Base-by-base conservation (phyloP, 2,329 filamentous ascomycete genomes). In the Penicillium italicum region DNA sequence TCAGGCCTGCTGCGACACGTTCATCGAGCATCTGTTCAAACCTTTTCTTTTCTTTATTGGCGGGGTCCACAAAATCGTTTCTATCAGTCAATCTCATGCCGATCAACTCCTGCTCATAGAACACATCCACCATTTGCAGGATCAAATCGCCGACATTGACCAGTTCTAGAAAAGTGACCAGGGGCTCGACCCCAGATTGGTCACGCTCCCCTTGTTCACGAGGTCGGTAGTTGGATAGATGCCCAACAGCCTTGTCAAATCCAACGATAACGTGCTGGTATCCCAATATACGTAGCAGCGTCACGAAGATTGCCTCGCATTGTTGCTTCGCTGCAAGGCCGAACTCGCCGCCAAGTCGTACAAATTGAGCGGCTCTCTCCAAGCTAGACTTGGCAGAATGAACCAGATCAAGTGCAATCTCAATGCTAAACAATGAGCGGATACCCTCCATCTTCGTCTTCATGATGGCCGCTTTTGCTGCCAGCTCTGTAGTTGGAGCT, bases 21-120 rank as follows among this genome's bases (percentile, higher is more conserved):
- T 97, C 94, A 69, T 99, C 94, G 1, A 99, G 86, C 89, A 97
- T 96, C 70, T 97, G 92, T 79, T 99, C 94, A 67, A 97, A 99
- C 62, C 90, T 91, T 78, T 97, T 97, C 83, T 99, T 99, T 62
- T 94, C 92, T 65, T 97, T 88, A 31, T 89, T 89, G 0, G 92
- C 90, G 20, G 91, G 89, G 68, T 96, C 91, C 45, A 99, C 80
- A 68, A 99, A 99, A 75, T 99, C 94, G 70, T 96, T 95, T 41
- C 89, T 86, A 70, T 97, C 93, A 1, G 89, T 89, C 50, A 99
- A 86, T 66, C 89, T 89, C 14, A 89, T 84, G 0, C 85, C 83
- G 6, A 91, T 85, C 28, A 99, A 83, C 76, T 99, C 94, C 75
- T 97, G 94, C 70, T 96, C 89, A 75, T 96, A 99, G 71, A 99